Evolutionary conservation across 805 yeast genomes (phyloP).

Genomic region (Hanseniaspora hatyaiensis): DNA sequence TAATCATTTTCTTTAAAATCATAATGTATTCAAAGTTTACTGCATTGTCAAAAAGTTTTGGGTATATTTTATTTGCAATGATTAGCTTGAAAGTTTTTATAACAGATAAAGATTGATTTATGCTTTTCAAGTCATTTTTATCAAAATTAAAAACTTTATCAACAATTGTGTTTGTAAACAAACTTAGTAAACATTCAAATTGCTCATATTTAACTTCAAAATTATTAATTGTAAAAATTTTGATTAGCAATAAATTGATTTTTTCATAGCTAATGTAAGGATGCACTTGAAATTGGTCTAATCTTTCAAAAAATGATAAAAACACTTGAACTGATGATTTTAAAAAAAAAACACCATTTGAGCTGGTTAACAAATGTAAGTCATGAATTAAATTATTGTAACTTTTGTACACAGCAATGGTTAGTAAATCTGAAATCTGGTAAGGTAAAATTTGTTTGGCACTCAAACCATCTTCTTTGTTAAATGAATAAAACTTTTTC

Average conservation of each 20-base stretch:
- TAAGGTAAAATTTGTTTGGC: background rate
- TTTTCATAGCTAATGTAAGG: background rate
- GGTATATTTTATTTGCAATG: background rate
- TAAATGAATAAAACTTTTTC: background rate
- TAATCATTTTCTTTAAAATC: background rate
- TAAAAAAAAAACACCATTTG: no score
- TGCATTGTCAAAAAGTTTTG: conserved; percentile 1
- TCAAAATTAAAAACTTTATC: conserved; percentile 9
- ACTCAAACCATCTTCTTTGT: background rate
- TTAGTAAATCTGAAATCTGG: conserved; percentile 4
- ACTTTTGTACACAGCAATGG: background rate
- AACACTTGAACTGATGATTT: background rate
- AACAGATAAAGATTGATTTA: conserved; percentile 5
- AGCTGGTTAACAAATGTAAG: no score
- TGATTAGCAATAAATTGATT: background rate
- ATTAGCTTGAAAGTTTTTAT: conserved; percentile 12
- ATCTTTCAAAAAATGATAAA: background rate
- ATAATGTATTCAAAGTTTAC: conserved; percentile 5
- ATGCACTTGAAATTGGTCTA: conserved; percentile 2
- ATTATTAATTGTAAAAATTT: background rate
- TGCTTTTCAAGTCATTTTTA: background rate
- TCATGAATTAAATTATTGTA: background rate
- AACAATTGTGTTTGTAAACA: conserved; percentile 3
- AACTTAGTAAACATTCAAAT: background rate
- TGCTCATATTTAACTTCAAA: background rate